Conservation (phyloP, 306 rosid genomes). For the Vigna hirtella region DNA sequence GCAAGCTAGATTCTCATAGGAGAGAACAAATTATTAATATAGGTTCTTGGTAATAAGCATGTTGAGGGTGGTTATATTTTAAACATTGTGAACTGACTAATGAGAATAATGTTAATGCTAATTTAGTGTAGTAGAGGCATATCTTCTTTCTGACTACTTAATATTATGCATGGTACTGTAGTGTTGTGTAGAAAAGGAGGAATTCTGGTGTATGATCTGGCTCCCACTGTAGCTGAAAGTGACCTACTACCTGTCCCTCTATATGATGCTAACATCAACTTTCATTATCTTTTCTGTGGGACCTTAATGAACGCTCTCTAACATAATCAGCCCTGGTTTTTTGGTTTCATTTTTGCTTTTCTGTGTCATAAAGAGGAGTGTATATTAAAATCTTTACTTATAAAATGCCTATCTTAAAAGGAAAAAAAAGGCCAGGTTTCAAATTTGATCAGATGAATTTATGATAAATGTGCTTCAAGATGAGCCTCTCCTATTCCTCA, state of each 20-base stretch:
- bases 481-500: neutral
- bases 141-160: slow-evolving; percentile 31
- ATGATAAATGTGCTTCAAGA: slow-evolving; percentile 5
- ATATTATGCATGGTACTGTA: slow-evolving; percentile 68
- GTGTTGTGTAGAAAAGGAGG: slow-evolving; percentile 38
- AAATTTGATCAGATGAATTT: slow-evolving; percentile 18
- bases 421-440: neutral
- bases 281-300: slow-evolving; percentile 25
- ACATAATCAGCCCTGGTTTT: slow-evolving; percentile 27
- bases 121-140: slow-evolving; percentile 28
- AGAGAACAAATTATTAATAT: slow-evolving; percentile 34
- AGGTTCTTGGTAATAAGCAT: slow-evolving; percentile 12
- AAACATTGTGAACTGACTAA: neutral
- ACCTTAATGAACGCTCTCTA: slow-evolving; percentile 36
- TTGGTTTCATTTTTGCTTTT: slow-evolving; percentile 33
- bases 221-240: slow-evolving; percentile 54
- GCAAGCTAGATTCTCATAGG: slow-evolving; percentile 44
- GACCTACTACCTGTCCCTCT: slow-evolving; percentile 51
- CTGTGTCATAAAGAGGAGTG: neutral
- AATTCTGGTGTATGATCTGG: slow-evolving; percentile 52
- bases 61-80: slow-evolving; percentile 26
- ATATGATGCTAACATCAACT: slow-evolving; percentile 31
- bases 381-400: slow-evolving; percentile 7
- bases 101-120: slow-evolving; percentile 24
- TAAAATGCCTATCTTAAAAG: neutral